Evolutionary conservation across 352 stramenopile species (phyloP).

Genomic region (Pythium grandisporangium): DNA sequence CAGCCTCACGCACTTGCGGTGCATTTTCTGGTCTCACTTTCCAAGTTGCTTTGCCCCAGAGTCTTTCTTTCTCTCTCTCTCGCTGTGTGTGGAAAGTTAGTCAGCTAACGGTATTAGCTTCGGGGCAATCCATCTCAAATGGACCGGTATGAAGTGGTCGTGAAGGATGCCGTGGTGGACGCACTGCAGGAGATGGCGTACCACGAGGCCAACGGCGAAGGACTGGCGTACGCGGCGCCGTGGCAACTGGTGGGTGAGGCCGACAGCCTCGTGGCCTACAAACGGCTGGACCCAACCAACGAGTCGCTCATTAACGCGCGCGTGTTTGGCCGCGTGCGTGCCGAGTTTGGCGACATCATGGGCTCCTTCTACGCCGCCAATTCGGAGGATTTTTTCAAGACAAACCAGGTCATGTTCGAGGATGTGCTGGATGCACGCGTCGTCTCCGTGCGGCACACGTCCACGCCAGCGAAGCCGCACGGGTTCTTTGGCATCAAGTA

Average conservation of each 20-base stretch:
- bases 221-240: conserved; percentile 2
- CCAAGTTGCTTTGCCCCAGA: no score
- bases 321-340: conserved; percentile 5
- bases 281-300: conserved; percentile 2
- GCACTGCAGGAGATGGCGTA: conserved; percentile 10
- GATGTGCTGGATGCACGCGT: conserved; percentile 6
- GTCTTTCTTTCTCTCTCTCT: no score
- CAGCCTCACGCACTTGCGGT: no score
- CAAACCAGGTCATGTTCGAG: conserved; percentile 6
- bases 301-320: conserved; percentile 1
- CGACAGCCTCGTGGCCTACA: conserved; percentile 8
- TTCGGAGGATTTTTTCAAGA: conserved; percentile 5
- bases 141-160: conserved; percentile 3
- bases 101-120: no score
- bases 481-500: conserved; percentile 12
- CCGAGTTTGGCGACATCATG: conserved; percentile 8
- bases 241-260: conserved; percentile 10
- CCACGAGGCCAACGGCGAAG: conserved; percentile 10
- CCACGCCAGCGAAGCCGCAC: background rate
- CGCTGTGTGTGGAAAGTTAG: no score
- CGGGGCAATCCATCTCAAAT: no score
- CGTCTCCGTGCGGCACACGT: conserved; percentile 1
- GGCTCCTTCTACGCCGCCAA: conserved; percentile 11
- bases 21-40: no score
- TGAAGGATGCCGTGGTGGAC: conserved; percentile 9